Evolutionary conservation across 2,329 filamentous ascomycete genomes (phyloP).

Genomic region (Xylariaceae sp.): DNA sequence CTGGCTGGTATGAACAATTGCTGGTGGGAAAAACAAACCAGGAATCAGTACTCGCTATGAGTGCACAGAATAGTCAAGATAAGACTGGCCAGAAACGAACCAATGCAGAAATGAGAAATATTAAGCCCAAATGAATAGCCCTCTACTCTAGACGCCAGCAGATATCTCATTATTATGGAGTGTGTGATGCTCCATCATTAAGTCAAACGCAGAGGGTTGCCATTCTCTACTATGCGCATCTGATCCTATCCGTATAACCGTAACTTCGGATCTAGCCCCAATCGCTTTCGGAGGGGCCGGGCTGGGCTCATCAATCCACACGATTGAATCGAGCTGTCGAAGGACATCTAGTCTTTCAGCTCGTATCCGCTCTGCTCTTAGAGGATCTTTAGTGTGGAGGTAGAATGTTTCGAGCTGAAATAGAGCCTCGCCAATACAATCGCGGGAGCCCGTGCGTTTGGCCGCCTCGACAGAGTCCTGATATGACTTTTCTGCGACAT

Average conservation of each 20-base stretch:
- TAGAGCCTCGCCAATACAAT: slow-evolving; percentile 28
- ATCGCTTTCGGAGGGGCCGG: not conserved
- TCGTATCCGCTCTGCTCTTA: slow-evolving; percentile 26
- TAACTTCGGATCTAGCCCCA: slow-evolving; percentile 6
- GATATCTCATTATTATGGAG: not conserved
- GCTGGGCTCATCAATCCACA: slow-evolving; percentile 22
- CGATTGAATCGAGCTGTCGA: slow-evolving; percentile 21
- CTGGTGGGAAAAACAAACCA: too few species aligned
- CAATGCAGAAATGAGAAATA: too few species aligned
- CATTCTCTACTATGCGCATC: slow-evolving; percentile 13
- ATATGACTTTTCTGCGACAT: slow-evolving; percentile 24
- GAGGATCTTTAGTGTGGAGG: slow-evolving; percentile 21
- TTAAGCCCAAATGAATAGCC: too few species aligned
- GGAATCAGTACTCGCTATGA: too few species aligned
- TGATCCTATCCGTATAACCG: slow-evolving; percentile 19
- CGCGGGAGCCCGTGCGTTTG: slow-evolving; percentile 25
- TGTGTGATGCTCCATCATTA: not conserved
- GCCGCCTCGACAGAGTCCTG: slow-evolving; percentile 24
- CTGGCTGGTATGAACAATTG: too few species aligned
- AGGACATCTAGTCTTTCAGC: slow-evolving; percentile 23
- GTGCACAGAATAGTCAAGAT: too few species aligned
- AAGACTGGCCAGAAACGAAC: too few species aligned
- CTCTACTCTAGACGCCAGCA: too few species aligned
- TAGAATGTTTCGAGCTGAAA: slow-evolving; percentile 31
- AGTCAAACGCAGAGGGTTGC: slow-evolving; percentile 19